Base-by-base conservation (phyloP, 768 basidiomycete genomes). In the Lactarius sanguifluus region DNA sequence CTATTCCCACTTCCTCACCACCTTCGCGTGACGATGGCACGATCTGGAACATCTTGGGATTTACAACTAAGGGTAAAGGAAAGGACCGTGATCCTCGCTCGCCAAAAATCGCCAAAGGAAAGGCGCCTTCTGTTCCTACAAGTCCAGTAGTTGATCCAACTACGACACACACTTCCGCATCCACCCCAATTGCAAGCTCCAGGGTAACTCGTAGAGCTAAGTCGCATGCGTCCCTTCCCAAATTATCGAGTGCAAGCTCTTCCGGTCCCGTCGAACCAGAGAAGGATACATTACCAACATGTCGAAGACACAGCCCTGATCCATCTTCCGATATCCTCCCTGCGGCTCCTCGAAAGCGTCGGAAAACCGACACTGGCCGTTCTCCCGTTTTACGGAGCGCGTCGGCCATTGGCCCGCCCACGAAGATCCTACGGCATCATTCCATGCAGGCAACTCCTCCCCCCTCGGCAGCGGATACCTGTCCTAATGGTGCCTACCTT, bases 1-100 rank as follows among this genome's bases (percentile, higher is more conserved):
- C 77, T 23, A 65, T 73, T 34, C 61, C 67, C 5, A 55, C 72
- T 8, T 45, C 50, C 16, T 61, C 47, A 69, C 60, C 73, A 64
- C 47, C 66, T 23, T 20, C 47, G 41, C 64, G 45, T 18, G 61
- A 43, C 57, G 75, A 74, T 25, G 64, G 69, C n/a, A 76, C 72
- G n/a, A 67, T 78, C 7, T 75, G 76, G 73, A 72, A 77, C 50
- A 75, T 75, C 40, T 67, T 79, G 30, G 68, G 72, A 10, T 64
- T 66, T 28, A 72, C 73, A 64, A 64, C 60, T 50, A 75, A 76
- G 64, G 72, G 67, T 1, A 80, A 77, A 67, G 77, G 73, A 6
- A 78, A 76, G 71, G 69, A 74, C 65, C 68, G 67, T 34, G 61
- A 68, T 28, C 1, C 40, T 15, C 59, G 57, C n/a, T 30, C 55